Evolutionary conservation across 352 stramenopile genomes (phyloP).

Genomic region (Pythium aphanidermatum): DNA sequence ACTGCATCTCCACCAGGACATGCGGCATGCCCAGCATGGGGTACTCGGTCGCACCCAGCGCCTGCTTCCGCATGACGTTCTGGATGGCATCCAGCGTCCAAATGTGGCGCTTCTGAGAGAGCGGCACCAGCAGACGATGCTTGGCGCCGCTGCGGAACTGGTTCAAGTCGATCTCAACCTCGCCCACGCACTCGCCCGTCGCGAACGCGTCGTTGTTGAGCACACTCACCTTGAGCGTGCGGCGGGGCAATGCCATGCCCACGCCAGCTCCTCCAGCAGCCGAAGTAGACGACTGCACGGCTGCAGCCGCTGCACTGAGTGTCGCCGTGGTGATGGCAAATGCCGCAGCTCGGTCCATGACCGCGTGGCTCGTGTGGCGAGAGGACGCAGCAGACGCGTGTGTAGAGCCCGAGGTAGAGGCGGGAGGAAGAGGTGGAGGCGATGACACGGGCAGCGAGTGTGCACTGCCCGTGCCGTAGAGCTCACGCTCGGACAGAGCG

Average conservation of each 20-base stretch:
- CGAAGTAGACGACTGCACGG: constrained; percentile 4
- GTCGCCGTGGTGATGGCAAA: constrained; percentile 3
- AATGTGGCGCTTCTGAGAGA: constrained; percentile 39
- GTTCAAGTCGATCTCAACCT: constrained; percentile 43
- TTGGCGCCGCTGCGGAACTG: constrained; percentile 25
- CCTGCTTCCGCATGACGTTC: constrained; percentile 39
- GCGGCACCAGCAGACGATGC: constrained; percentile 36
- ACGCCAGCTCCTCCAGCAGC: constrained; percentile 5
- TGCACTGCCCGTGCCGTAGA: constrained; percentile 11
- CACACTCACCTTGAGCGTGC: constrained; percentile 40
- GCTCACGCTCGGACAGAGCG: constrained; percentile 20
- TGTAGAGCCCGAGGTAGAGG: neutral
- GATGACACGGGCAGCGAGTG: neutral
- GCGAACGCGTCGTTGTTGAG: constrained; percentile 52
- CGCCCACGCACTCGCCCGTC: constrained; percentile 41
- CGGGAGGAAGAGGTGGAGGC: too few relatives aligned
- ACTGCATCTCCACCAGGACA: constrained; percentile 46
- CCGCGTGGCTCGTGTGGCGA: constrained; percentile 9
- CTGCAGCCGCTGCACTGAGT: constrained; percentile 5
- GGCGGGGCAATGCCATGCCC: constrained; percentile 4
- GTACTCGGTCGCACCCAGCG: constrained; percentile 29
- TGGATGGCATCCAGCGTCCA: constrained; percentile 44
- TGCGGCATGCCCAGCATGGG: constrained; percentile 41
- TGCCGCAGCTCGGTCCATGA: constrained; percentile 2
- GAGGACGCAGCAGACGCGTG: constrained; percentile 10